Base-by-base conservation (phyloP, 495 filamentous ascomycete genomes). In the Penicillium bialowiezense region DNA sequence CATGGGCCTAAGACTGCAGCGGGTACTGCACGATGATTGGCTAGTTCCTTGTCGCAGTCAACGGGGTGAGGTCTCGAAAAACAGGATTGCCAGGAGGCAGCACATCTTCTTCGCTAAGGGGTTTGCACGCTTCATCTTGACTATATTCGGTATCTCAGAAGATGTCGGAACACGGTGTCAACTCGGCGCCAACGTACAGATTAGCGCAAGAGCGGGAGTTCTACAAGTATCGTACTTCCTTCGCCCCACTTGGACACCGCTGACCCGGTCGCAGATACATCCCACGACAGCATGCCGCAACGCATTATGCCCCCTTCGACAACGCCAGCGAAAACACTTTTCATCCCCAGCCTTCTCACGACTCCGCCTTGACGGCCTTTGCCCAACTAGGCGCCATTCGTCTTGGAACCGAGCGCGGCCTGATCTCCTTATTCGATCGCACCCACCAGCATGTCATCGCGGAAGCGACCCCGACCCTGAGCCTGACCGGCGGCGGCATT, bases 381-480 rank as follows among this genome's bases (percentile, higher is more conserved):
- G 79, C 83, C 21, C 82, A 87, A 56, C 62, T 87, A 17, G 80
- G 75, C 0, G 67, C 76, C 20, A 63, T 79, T 14, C 70, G 78
- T 2, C 57, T 85, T 29, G 69, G 77, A 17, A 66, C 67, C 21
- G 64, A 71, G 24, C 80, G 82, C 10, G 69, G 60, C 21, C 62
- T 84, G 43, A 74, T 86, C 23, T 81, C 78, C 0, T 67, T 87
- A 14, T 79, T 84, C 47, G 82, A 79, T 55, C 64, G 66, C 15
- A 70, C 72, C 10, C 58, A 72, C 23, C 77, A 83, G 51, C 77
- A 83, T 45, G 67, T 86, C 20, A 63, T 86, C 7, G 78, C 83
- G n/a, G 84, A 87, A 51, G 80, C 41, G 1, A 82, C 81, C 3
- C 71, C 66, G 21, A 71, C 72, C 0, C 40, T 79, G 4, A 76